Conservation (phyloP, 1,284 basidiomycete species). For the Heterobasidion occidentale region DNA sequence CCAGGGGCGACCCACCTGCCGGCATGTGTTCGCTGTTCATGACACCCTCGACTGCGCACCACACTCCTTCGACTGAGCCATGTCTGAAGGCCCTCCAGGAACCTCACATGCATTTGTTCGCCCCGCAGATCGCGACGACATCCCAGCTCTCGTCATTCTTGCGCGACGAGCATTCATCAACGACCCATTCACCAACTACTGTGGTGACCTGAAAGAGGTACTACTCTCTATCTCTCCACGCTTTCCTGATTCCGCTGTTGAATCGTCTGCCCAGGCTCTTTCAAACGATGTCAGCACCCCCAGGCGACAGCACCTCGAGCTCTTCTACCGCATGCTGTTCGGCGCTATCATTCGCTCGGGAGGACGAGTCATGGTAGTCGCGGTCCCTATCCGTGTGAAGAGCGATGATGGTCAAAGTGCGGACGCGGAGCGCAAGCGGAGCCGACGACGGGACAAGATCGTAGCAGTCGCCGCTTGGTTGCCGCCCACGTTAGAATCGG, state of each 20-base stretch:
- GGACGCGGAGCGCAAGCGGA: too few species aligned
- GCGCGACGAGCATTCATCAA: slow-evolving; percentile 2
- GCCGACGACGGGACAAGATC: neutral
- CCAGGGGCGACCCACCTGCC: too few species aligned
- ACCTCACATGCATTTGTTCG: too few species aligned
- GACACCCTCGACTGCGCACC: too few species aligned
- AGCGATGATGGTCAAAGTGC: neutral
- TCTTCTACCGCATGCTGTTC: neutral
- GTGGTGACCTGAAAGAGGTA: neutral
- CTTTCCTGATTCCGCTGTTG: neutral
- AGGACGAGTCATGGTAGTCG: neutral
- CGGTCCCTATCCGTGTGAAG: neutral
- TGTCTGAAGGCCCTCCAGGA: too few species aligned
- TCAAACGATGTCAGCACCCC: neutral
- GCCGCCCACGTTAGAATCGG: neutral
- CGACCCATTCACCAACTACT: neutral
- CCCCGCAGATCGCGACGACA: too few species aligned
- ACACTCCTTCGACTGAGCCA: too few species aligned
- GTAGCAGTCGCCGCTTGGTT: neutral
- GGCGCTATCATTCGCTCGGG: neutral
- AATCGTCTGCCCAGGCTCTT: neutral
- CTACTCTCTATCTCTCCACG: neutral
- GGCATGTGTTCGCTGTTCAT: too few species aligned
- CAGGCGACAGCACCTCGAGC: neutral
- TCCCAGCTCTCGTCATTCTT: too few species aligned